Evolutionary conservation across 2,329 filamentous ascomycete species (phyloP).

Genomic region (Dactylonectria estremocensis): DNA sequence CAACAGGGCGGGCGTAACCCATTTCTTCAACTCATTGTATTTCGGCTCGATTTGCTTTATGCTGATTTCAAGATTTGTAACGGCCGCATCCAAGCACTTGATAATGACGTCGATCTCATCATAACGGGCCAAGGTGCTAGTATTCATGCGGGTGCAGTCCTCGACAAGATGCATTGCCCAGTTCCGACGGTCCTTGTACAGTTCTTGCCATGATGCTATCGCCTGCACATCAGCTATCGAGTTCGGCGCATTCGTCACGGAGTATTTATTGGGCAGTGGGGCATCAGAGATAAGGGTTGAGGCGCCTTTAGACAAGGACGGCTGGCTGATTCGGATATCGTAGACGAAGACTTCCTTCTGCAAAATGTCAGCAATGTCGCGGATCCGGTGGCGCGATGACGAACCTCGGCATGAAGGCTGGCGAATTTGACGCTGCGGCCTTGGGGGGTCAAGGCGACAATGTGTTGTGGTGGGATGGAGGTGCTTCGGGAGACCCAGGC

Average conservation of each 20-base stretch:
- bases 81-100: slow-evolving; percentile 85
- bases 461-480: slow-evolving; percentile 81
- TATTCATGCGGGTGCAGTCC: slow-evolving; percentile 77
- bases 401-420: slow-evolving; percentile 84
- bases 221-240: slow-evolving; percentile 85
- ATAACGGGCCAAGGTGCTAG: slow-evolving; percentile 75
- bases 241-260: slow-evolving; percentile 81
- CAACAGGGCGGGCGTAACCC: slow-evolving; percentile 76
- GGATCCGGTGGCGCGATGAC: slow-evolving; percentile 41
- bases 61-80: slow-evolving; percentile 86
- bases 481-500: slow-evolving; percentile 83
- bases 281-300: slow-evolving; percentile 64
- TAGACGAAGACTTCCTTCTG: slow-evolving; percentile 94
- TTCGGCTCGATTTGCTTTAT: slow-evolving; percentile 81
- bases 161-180: slow-evolving; percentile 84
- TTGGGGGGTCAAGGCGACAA: slow-evolving; percentile 88
- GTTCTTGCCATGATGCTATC: slow-evolving; percentile 87
- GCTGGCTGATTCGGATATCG: slow-evolving; percentile 82
- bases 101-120: slow-evolving; percentile 83
- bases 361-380: slow-evolving; percentile 32
- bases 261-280: slow-evolving; percentile 68
- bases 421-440: slow-evolving; percentile 89
- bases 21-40: slow-evolving; percentile 78
- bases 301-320: slow-evolving; percentile 63
- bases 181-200: slow-evolving; percentile 84